Percentiles rank a stretch among this genome's conserved stretches.
Conservation (phyloP, 192 early-diverging fungal species). For the Coemansia sp. region DNA sequence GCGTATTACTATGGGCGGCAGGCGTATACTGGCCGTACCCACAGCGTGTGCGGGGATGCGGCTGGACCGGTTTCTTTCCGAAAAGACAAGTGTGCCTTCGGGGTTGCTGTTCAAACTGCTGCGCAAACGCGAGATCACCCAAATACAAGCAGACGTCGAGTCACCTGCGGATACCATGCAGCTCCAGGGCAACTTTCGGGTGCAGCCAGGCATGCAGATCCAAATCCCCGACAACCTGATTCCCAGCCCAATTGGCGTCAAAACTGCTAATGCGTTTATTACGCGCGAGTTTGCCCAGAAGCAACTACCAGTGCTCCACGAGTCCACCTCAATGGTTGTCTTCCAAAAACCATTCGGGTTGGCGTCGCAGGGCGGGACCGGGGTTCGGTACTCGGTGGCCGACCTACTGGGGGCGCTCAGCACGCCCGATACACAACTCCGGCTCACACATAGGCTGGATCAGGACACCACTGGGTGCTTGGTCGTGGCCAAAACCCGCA, state of each 20-base stretch:
- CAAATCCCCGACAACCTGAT: not conserved
- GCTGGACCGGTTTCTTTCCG: slow-evolving; percentile 1
- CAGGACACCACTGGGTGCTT: slow-evolving; percentile 1
- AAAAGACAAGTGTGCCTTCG: not conserved
- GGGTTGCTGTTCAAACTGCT: slow-evolving; percentile 3
- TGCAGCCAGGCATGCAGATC: slow-evolving; percentile 6
- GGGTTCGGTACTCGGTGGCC: not conserved
- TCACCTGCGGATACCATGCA: not conserved
- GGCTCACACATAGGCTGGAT: slow-evolving; percentile 10
- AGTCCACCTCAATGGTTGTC: not conserved
- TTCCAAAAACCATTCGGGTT: slow-evolving; percentile 3
- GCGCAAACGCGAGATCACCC: slow-evolving; percentile 4
- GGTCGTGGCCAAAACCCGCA: slow-evolving; percentile 1
- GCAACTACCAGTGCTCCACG: not conserved
- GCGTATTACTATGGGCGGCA: not conserved
- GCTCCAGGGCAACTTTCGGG: slow-evolving; percentile 1
- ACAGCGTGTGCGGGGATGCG: not conserved
- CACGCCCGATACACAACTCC: no score
- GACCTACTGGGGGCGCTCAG: not conserved
- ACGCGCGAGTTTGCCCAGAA: not conserved
- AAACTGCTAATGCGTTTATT: not conserved
- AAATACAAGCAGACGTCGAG: not conserved
- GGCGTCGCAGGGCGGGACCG: slow-evolving; percentile 10
- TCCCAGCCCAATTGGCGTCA: not conserved
- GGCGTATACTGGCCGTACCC: not conserved